Evolutionary conservation across 108 stramenopile genomes (phyloP), one percentile per base, ranked within the genome.

Genomic region (Asterionellopsis glacialis): DNA sequence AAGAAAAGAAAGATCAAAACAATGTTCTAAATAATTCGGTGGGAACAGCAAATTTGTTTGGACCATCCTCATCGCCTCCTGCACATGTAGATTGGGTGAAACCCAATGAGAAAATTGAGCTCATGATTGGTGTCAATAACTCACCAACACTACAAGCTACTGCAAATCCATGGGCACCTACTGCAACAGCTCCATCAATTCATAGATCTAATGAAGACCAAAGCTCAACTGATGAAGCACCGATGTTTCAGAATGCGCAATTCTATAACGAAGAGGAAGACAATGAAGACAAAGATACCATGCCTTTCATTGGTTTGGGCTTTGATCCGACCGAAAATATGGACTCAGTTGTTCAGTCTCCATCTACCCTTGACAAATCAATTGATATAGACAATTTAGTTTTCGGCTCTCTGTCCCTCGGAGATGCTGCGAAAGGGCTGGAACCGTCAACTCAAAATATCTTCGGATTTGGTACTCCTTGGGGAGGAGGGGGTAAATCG

Each of bases 111-210:
- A 77, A 76, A 57, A 65, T 84, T 18, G 80, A 83, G 50, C 72
- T 76, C 11, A 58, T 84, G 33, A 78, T 83, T 41, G 79, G 79
- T 15, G 55, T 66, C 13, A 69, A 82, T 21, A 81, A 81, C 27
- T 80, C 80, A 51, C 88, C 82, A 25, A 82, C 74, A 12, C 52
- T 85, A 40, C 76, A 82, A 47, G 76, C 84, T 10, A 80, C 87
- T 54, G 85, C 92, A 13, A 76, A 71, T 45, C 86, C 81, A 61
- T 90, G 84, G 81, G 88, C 86, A 21, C 86, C 88, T 19, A 56
- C 80, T 60, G 66, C 66, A 9, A 45, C 66, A 13, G 39, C 56
- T 7, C 28, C 57, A 14, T 41, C 28, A 48, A n/a, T 48, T 52
- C 52, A 52, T 61, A 48, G 55, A 38, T 22, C 57, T 12, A 28